Conservation (phyloP, 805 yeast species). For the Wickerhamomyces mucosus region DNA sequence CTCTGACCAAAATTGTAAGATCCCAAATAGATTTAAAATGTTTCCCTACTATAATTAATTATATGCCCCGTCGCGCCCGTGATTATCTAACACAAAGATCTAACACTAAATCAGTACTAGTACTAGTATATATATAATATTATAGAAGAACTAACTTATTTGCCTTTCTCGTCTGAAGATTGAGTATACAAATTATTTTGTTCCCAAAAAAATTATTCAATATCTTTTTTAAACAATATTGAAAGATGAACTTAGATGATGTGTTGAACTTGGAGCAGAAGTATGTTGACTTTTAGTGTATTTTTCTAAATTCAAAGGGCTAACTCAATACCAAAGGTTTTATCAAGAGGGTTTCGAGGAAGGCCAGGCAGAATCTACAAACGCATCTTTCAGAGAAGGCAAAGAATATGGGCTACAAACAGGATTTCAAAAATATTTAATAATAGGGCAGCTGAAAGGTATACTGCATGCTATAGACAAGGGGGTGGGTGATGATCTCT, state of each 20-base stretch:
- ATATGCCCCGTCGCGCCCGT: too few relatives aligned
- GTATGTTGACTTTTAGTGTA: slow-evolving; percentile 12
- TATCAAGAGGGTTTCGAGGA: slow-evolving; percentile 65
- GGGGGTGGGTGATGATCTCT: slow-evolving; percentile 4
- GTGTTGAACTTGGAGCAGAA: slow-evolving; percentile 51
- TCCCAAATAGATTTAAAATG: too few relatives aligned
- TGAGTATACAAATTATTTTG: too few relatives aligned
- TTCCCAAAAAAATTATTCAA: too few relatives aligned
- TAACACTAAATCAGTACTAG: too few relatives aligned
- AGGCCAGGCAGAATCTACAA: slow-evolving; percentile 54
- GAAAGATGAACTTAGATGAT: slow-evolving; percentile 42
- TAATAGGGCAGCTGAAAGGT: slow-evolving; percentile 62
- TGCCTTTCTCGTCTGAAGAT: too few relatives aligned
- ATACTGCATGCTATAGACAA: slow-evolving; percentile 33
- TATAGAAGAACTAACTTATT: too few relatives aligned
- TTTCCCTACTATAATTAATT: too few relatives aligned
- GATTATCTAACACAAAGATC: too few relatives aligned
- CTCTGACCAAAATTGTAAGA: too few relatives aligned
- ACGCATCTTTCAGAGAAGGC: slow-evolving; percentile 62
- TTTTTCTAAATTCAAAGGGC: slow-evolving; percentile 1
- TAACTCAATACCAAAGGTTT: slow-evolving; percentile 20
- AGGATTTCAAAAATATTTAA: slow-evolving; percentile 59
- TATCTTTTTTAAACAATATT: too few relatives aligned
- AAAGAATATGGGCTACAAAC: slow-evolving; percentile 77
- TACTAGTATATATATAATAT: too few relatives aligned